Evolutionary conservation across 164 flowering plant species (phyloP).

Genomic region (Chimonanthus salicifolius): DNA sequence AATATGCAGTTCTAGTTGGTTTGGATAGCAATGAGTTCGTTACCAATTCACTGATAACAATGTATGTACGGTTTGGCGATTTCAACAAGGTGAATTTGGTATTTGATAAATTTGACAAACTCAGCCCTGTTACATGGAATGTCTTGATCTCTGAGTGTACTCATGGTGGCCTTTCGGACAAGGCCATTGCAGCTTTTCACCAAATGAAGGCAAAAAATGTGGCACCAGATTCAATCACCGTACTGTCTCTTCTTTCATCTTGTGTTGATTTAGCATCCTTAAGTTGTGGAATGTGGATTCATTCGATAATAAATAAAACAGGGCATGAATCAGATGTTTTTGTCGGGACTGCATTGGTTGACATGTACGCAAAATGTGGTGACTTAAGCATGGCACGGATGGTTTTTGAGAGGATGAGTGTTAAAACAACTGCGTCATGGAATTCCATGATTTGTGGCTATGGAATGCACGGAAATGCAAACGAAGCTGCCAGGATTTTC

Average conservation of each 20-base stretch:
- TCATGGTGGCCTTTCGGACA: conserved; percentile 3
- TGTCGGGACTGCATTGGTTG: conserved; percentile 7
- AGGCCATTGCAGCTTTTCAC: conserved; percentile 9
- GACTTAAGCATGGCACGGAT: conserved; percentile 3
- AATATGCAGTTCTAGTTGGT: conserved; percentile 4
- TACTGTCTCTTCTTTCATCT: conserved; percentile 13
- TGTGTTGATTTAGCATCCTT: conserved; percentile 13
- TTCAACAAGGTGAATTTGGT: background rate
- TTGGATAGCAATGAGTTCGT: conserved; percentile 10
- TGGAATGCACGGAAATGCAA: conserved; percentile 10
- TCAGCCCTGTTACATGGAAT: conserved; percentile 10
- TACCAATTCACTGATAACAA: conserved; percentile 8
- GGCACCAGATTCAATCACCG: conserved; percentile 4
- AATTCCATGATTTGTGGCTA: conserved; percentile 15
- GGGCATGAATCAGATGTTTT: conserved; percentile 10
- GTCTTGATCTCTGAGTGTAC: conserved; percentile 10
- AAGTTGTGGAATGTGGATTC: conserved; percentile 7
- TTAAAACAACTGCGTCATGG: conserved; percentile 11
- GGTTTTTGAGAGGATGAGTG: conserved; percentile 8
- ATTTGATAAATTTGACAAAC: conserved; percentile 4
- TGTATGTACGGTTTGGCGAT: conserved; percentile 9
- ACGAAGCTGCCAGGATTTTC: conserved; percentile 6
- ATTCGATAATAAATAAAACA: conserved; percentile 8
- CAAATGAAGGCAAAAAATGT: conserved; percentile 3
- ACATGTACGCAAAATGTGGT: conserved; percentile 12